Base-by-base conservation (phyloP, 148 eudicot species). In the Beta vulgaris region DNA sequence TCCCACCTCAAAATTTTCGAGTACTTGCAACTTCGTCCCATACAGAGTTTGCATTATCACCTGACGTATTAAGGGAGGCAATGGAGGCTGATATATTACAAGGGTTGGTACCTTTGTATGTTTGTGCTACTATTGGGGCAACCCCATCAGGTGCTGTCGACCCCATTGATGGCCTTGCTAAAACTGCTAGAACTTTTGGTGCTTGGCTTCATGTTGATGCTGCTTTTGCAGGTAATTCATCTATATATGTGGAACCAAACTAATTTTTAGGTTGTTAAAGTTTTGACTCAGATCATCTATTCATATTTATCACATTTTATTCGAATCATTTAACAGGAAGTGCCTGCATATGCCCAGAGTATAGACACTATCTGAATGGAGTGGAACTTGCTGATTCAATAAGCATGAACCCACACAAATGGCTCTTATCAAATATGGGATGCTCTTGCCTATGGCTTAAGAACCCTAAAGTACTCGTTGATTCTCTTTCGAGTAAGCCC, bases 261-360 rank as follows among this genome's bases (percentile, higher is more conserved):
- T n/a, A n/a, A n/a, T n/a, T n/a, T n/a, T n/a, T n/a, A n/a, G n/a
- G n/a, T n/a, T n/a, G n/a, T n/a, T n/a, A n/a, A n/a, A n/a, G n/a
- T n/a, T n/a, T n/a, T n/a, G n/a, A n/a, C n/a, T n/a, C n/a, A n/a
- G n/a, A n/a, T n/a, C n/a, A n/a, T n/a, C n/a, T n/a, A n/a, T n/a
- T n/a, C n/a, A 43, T 23, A 11, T 39, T 7, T 39, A 29, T 13
- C 13, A 58, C 67, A 7, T 62, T 15, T 18, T 25, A 12, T 1
- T 40, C 7, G 3, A 67, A 7, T 12, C 3, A 9, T 35, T 23
- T 3, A 3, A 37, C 54, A 76, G 86, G 82, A 29, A 75, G 66
- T 78, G 84, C 82, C 6, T 87, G 90, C 11, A 85, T 87, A 54
- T 85, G 90, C 28, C 88, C 87, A 0, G 91, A 85, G 68, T 87